Conservation (phyloP, 1,284 basidiomycete species). For the Marasmius sp. region DNA sequence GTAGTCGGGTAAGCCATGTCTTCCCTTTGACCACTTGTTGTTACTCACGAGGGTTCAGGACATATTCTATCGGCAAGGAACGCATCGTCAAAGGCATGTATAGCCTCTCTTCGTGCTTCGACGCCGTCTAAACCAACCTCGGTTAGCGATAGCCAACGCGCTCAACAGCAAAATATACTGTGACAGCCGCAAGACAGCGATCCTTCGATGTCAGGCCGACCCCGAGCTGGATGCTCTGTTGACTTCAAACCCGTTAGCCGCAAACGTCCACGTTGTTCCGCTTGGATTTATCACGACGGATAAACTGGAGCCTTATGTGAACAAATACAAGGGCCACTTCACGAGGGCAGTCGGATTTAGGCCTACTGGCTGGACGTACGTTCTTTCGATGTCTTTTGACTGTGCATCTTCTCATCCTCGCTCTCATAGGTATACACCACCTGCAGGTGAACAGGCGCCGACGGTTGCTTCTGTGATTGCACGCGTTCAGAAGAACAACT, state of each 20-base stretch:
- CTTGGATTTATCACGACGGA: constrained; percentile 80
- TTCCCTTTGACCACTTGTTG: background rate
- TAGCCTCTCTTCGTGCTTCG: background rate
- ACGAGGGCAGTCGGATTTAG: constrained; percentile 80
- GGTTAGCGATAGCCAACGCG: constrained; percentile 74
- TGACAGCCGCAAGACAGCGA: constrained; percentile 78
- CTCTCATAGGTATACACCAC: constrained; percentile 61
- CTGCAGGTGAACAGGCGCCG: constrained; percentile 63
- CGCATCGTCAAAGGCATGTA: constrained; percentile 88
- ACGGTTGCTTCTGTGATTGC: constrained; percentile 68
- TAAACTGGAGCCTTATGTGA: constrained; percentile 76
- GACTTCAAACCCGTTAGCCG: constrained; percentile 74
- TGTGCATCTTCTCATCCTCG: background rate
- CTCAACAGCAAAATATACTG: constrained; percentile 89
- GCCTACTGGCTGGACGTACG: constrained; percentile 94
- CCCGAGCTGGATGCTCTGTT: constrained; percentile 79
- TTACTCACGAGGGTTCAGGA: constrained; percentile 43
- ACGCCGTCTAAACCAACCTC: background rate
- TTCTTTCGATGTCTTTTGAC: constrained; percentile 15
- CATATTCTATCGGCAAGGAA: constrained; percentile 97
- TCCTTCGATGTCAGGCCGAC: constrained; percentile 82
- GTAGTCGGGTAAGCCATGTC: constrained; percentile 73
- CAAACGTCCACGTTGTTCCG: constrained; percentile 86
- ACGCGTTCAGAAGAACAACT: constrained; percentile 63
- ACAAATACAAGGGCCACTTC: constrained; percentile 74